These are phyloP conservation scores for Aureobasidium namibiae DNA, from an alignment of 2,329 filamentous ascomycete genomes.

Conservation along the genomic window DNA sequence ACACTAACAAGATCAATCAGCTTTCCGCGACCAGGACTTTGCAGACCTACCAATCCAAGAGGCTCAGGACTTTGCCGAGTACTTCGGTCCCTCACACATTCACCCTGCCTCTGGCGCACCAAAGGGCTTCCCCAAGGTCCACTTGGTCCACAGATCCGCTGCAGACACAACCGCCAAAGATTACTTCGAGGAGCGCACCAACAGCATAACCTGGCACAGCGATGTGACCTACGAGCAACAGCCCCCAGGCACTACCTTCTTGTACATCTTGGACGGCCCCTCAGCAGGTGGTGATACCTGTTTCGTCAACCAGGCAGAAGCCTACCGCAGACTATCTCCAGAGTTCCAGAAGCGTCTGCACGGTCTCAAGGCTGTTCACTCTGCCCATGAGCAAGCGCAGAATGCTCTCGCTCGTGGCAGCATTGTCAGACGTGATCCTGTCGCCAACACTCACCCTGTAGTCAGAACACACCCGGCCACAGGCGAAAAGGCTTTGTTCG, in stretches of 20 bases:
- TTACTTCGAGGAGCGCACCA: slow-evolving; percentile 63
- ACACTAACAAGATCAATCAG: slow-evolving; percentile 22
- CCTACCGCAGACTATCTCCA: slow-evolving; percentile 72
- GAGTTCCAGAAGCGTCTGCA: slow-evolving; percentile 73
- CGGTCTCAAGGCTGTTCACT: slow-evolving; percentile 72
- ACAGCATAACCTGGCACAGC: slow-evolving; percentile 79
- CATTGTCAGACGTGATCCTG: slow-evolving; percentile 66
- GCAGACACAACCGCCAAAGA: slow-evolving; percentile 52
- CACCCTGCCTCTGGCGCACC: slow-evolving; percentile 72
- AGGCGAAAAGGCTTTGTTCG: slow-evolving; percentile 73
- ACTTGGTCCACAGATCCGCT: slow-evolving; percentile 68
- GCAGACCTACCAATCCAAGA: slow-evolving; percentile 59
- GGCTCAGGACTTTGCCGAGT: slow-evolving; percentile 60
- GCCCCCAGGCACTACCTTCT: slow-evolving; percentile 80
- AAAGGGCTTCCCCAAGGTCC: slow-evolving; percentile 63
- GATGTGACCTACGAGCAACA: slow-evolving; percentile 84
- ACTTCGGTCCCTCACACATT: slow-evolving; percentile 76
- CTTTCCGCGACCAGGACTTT: slow-evolving; percentile 66
- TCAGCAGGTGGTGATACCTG: slow-evolving; percentile 75
- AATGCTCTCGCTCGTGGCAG: slow-evolving; percentile 58
- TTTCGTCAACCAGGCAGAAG: slow-evolving; percentile 70
- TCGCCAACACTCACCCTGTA: slow-evolving; percentile 66
- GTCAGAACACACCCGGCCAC: slow-evolving; percentile 73
- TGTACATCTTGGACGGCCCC: slow-evolving; percentile 80
- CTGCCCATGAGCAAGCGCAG: slow-evolving; percentile 69